Base-by-base conservation (phyloP, 2,329 filamentous ascomycete genomes). In the Fusarium virguliforme region DNA sequence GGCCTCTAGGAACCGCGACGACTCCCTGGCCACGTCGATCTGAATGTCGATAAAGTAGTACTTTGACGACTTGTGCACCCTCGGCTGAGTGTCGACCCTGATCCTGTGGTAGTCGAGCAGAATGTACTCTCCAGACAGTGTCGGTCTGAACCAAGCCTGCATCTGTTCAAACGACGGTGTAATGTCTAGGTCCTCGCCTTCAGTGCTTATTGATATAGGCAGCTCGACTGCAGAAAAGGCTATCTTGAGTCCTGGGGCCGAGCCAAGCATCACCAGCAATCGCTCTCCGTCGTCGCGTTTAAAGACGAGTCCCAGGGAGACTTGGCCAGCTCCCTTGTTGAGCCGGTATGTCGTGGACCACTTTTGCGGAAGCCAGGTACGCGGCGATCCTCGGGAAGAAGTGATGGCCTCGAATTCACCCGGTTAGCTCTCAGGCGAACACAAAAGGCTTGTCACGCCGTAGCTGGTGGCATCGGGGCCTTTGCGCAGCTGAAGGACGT, bases 401-500 rank as follows among this genome's bases (percentile, higher is more conserved):
- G 35, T 54, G 32, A 58, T n/a, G n/a, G 34, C 15, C 15, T 46
- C 61, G n/a, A 30, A 40, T n/a, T 28, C 22, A 9, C 28, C 41
- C 1, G 56, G 50, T n/a, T 6, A 7, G 2, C 26, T 34, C 10
- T 28, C 38, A 13, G 40, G 30, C 0, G 55, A 51, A 1, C 3
- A 34, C 1, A 53, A 5, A 3, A 68, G n/a, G 13, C 38, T 48
- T 8, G 12, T 26, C 4, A 50, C 30, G 8, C 4, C 30, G 22
- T 66, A 69, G 3, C 9, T 18, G 6, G 28, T 30, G 1, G 32
- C 22, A 4, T 48, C 12, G 5, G 71, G 69, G 7, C 69, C 72
- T 18, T 62, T 65, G 8, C 66, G 64, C 12, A 73, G 64, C 38
- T 74, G 72, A 8, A 73, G 32, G 32, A 67, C 32, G n/a, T 69